These are phyloP conservation scores for Telfairia occidentalis DNA, from an alignment of 331 rosid genomes.

Conservation along the genomic window DNA sequence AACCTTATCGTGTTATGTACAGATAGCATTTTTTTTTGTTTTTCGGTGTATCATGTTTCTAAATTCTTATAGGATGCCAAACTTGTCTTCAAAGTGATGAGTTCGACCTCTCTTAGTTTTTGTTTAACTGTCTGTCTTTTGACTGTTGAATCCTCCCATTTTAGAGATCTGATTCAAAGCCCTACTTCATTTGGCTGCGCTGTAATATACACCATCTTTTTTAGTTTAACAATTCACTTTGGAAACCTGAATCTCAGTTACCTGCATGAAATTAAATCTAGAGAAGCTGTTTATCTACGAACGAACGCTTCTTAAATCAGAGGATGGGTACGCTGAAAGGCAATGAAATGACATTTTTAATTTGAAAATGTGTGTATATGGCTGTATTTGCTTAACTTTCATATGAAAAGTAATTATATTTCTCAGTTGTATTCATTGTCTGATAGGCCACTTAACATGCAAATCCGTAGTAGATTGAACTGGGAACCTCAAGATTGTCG, in stretches of 20 bases:
- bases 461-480: neutral
- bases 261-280: neutral
- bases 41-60: neutral
- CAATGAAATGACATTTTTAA: neutral
- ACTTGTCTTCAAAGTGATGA: neutral
- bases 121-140: neutral
- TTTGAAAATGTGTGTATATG: neutral
- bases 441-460: conserved; percentile 5
- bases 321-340: neutral
- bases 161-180: neutral
- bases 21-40: neutral
- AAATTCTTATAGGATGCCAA: neutral
- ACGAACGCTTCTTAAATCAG: neutral
- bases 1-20: neutral
- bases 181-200: too few species aligned
- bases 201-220: too few species aligned
- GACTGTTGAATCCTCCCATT: neutral
- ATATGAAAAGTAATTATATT: neutral
- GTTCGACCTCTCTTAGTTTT: neutral
- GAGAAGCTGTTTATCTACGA: neutral
- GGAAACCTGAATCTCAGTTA: neutral
- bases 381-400: neutral
- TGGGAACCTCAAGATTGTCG: neutral
- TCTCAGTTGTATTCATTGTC: neutral
- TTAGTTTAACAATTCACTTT: too few species aligned